Conservation (phyloP, 2,329 filamentous ascomycete species). For the Didymella keratinophila region DNA sequence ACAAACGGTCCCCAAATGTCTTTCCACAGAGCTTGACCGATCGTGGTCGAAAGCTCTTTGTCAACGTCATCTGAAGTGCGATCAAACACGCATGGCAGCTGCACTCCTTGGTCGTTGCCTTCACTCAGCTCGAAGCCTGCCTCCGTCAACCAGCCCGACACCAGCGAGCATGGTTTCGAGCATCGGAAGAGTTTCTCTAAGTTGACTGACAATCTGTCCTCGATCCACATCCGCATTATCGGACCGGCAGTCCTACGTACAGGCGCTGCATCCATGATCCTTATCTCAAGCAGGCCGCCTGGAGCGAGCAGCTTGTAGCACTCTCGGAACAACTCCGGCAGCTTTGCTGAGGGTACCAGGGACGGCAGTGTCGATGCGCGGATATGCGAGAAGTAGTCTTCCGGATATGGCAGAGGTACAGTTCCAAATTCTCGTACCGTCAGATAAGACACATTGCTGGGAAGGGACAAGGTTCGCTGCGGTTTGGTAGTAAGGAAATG, state of each 20-base stretch:
- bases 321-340: conserved; percentile 64
- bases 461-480: conserved; percentile 45
- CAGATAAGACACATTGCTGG: conserved; percentile 40
- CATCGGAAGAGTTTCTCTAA: conserved; percentile 67
- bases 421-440: conserved; percentile 47
- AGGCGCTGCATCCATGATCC: conserved; percentile 70
- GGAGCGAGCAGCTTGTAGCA: conserved; percentile 65
- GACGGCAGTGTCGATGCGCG: conserved; percentile 62
- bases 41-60: conserved; percentile 43
- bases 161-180: conserved; percentile 64
- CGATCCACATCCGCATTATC: conserved; percentile 66
- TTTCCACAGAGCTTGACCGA: conserved; percentile 49
- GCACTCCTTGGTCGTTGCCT: conserved; percentile 34
- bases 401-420: conserved; percentile 61
- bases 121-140: conserved; percentile 56
- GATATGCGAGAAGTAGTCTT: conserved; percentile 47
- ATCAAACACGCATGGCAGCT: conserved; percentile 45
- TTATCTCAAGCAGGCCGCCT: conserved; percentile 65
- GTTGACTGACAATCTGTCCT: conserved; percentile 66
- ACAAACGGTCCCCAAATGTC: conserved; percentile 51
- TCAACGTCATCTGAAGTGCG: conserved; percentile 31
- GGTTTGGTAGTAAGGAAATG: conserved; percentile 48
- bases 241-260: conserved; percentile 64
- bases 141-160: conserved; percentile 67
- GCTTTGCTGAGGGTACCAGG: conserved; percentile 63